A percentile compares a stretch with the other conserved stretches of the same genome.
These are phyloP conservation scores for Phaeoacremonium minimum DNA, from an alignment of 2,329 filamentous ascomycete genomes.

Conservation along the genomic window DNA sequence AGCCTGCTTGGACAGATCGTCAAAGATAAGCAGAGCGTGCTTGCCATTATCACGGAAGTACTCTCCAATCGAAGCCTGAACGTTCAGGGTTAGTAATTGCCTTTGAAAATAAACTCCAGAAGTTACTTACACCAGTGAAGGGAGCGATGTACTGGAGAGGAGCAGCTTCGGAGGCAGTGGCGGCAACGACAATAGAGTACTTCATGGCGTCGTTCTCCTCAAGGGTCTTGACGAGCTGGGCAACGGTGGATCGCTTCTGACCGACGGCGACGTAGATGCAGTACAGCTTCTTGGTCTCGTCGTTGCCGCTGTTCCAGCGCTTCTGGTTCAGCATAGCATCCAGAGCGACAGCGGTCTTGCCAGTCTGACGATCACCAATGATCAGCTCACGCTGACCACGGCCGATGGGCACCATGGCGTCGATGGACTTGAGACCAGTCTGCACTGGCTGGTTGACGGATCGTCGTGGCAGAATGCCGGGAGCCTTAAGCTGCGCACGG, in stretches of 20 bases:
- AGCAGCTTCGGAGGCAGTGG: conserved; percentile 94
- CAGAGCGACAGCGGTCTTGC: conserved; percentile 97
- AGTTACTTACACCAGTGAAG: conserved; percentile 64
- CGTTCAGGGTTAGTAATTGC: conserved; percentile 4
- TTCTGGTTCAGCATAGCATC: conserved; percentile 99
- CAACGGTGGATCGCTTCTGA: conserved; percentile 99
- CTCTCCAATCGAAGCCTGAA: conserved; percentile 51
- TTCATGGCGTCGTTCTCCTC: conserved; percentile 99
- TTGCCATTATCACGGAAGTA: conserved; percentile 80
- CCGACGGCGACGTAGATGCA: conserved; percentile 98
- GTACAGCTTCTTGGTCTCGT: conserved; percentile 99
- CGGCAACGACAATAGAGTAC: conserved; percentile 90
- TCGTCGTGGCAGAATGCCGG: conserved; percentile 92
- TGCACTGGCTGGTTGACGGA: conserved; percentile 99
- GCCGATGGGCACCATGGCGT: conserved; percentile 99
- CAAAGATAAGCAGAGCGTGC: conserved; percentile 87
- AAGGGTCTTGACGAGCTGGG: conserved; percentile 98
- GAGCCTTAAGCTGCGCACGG: conserved; percentile 98
- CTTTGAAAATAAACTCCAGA: neutral
- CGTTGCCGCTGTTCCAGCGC: conserved; percentile 84
- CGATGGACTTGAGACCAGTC: conserved; percentile 98
- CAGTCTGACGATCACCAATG: conserved; percentile 99
- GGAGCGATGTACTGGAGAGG: conserved; percentile 92
- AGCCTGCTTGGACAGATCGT: conserved; percentile 97
- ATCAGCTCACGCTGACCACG: conserved; percentile 99